Conservation (phyloP, 2,329 filamentous ascomycete species). For the Claviceps sorghi region DNA sequence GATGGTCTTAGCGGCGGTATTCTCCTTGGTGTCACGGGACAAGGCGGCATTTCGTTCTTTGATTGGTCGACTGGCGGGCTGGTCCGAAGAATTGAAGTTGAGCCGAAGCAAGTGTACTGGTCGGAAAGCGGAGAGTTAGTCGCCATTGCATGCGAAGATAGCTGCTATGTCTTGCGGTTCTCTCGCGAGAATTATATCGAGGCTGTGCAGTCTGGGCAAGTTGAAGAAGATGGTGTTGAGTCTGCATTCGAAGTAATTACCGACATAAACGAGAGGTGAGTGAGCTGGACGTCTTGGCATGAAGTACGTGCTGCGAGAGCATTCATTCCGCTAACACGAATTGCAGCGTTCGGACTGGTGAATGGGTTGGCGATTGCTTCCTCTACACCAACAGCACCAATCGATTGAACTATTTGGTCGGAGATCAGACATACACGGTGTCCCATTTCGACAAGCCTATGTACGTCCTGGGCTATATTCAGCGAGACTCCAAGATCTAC, state of each 20-base stretch:
- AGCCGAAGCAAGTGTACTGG: conserved; percentile 75
- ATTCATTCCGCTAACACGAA: not conserved
- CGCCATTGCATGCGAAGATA: conserved; percentile 83
- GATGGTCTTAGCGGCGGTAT: conserved; percentile 83
- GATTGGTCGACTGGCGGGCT: conserved; percentile 87
- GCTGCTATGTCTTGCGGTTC: conserved; percentile 86
- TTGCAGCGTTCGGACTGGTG: conserved; percentile 71
- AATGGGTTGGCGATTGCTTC: conserved; percentile 98
- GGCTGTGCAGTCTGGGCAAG: conserved; percentile 65
- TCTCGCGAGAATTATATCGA: conserved; percentile 79
- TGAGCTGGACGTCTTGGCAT: not conserved
- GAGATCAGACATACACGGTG: conserved; percentile 94
- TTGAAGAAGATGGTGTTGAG: conserved; percentile 86
- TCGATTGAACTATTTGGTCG: conserved; percentile 92
- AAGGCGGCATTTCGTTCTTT: conserved; percentile 89
- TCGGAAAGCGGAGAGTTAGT: conserved; percentile 92
- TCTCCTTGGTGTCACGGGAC: conserved; percentile 83
- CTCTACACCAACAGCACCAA: conserved; percentile 97
- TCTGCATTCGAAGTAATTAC: conserved; percentile 92
- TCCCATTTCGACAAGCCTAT: conserved; percentile 92
- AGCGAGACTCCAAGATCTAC: conserved; percentile 89
- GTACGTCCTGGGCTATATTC: conserved; percentile 91
- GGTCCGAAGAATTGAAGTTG: conserved; percentile 79
- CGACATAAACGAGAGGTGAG: conserved; percentile 77
- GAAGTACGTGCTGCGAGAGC: not conserved